phyloP scores from a whole-genome alignment of 805 yeast species.

The Pichia kluyveri region DNA sequence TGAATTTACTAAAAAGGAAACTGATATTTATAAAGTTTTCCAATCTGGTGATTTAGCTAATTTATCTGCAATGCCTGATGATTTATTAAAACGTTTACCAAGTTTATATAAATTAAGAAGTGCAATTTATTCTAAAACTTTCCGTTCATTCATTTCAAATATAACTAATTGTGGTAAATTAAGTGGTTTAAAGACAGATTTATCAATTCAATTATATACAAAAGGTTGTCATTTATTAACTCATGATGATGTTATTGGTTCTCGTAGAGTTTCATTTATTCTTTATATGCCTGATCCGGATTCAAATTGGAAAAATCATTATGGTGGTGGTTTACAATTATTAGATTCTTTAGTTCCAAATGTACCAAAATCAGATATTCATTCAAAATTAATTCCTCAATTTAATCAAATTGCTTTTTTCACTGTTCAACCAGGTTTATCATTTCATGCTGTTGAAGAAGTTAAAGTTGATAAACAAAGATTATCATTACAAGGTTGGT shows the following conservation, averaged over 20 bases:
- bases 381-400: conserved; percentile 71
- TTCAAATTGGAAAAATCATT: conserved; percentile 76
- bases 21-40: conserved; percentile 89
- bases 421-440: conserved; percentile 90
- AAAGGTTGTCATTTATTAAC: conserved; percentile 90
- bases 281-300: conserved; percentile 91
- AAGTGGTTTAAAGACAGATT: conserved; percentile 86
- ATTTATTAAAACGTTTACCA: conserved; percentile 66
- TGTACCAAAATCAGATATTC: conserved; percentile 75
- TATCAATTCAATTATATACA: conserved; percentile 84
- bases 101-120: conserved; percentile 71
- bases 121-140: conserved; percentile 79
- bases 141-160: conserved; percentile 65
- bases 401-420: conserved; percentile 95
- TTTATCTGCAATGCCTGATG: conserved; percentile 72
- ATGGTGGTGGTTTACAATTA: conserved; percentile 87
- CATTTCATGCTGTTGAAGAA: conserved; percentile 98
- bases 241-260: conserved; percentile 97
- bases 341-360: conserved; percentile 84
- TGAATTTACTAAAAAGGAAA: conserved; percentile 90
- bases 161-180: conserved; percentile 85
- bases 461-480: conserved; percentile 87
- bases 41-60: conserved; percentile 92
- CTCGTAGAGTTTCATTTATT: conserved; percentile 87
- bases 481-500: conserved; percentile 96